Base-by-base conservation (phyloP, 2,329 filamentous ascomycete genomes). In the Neofusicoccum ribis region DNA sequence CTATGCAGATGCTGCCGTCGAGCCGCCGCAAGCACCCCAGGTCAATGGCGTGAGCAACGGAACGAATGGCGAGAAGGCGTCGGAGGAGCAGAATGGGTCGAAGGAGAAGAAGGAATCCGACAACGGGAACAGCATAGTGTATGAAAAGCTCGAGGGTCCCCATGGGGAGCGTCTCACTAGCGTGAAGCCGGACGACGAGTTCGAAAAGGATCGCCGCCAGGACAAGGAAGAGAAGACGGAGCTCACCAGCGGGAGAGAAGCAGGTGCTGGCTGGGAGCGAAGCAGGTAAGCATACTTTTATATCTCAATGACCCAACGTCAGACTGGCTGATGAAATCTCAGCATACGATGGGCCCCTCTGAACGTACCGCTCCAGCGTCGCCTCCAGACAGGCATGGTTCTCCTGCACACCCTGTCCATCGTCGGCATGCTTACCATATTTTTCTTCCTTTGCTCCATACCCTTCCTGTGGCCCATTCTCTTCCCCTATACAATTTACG, bases 391-490 rank as follows among this genome's bases (percentile, higher is more conserved):
- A 1, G 71, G 78, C 52, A 77, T 81, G 68, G 81, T 84, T 27
- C 78, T 84, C 41, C 70, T 80, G 63, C 82, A 84, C 72, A 83
- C 81, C 17, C 77, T 84, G 34, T 79, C 76, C 68, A 82, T 84
- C 66, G 80, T 76, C 39, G 76, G 78, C 41, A 70, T 76, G 51
- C 84, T 96, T 5, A 90, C 91, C 5, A 77, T 89, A 65, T 98
- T 98, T 82, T 97, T 96, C 82, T 90, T 96, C 73, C 87, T 93
- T 39, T 96, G 93, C 78, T 90, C 92, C 64, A 93, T 96, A 65
- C 95, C 95, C 0, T 81, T 98, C n/a, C 87, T 89, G 54, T 99
- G 95, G 95, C 94, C 94, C 1, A 79, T 90, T 36, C 77, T 90
- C 20, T 73, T 90, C 7, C 87, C 92, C 0, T 98, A 98, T 72